These are phyloP conservation scores for Penicillium coprophilum DNA, from an alignment of 495 filamentous ascomycete species.

Conservation along the genomic window DNA sequence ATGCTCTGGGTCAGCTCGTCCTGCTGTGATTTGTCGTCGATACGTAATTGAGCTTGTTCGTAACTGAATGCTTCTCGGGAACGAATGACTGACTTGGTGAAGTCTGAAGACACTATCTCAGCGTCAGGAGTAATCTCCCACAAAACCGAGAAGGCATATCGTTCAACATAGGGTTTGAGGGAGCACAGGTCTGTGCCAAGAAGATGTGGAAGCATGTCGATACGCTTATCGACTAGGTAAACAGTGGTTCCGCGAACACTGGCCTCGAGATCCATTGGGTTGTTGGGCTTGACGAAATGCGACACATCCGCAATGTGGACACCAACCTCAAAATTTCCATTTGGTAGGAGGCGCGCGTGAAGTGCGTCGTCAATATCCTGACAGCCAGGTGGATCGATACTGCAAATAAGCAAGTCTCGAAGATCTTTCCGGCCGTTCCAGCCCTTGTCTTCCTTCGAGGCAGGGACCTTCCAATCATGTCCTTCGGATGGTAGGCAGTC, in stretches of 20 bases:
- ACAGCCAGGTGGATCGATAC: constrained; percentile 93
- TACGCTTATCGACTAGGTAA: constrained; percentile 97
- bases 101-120: constrained; percentile 75
- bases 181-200: constrained; percentile 96
- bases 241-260: constrained; percentile 93
- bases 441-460: constrained; percentile 69
- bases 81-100: constrained; percentile 96
- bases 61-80: constrained; percentile 99
- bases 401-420: constrained; percentile 85
- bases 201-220: constrained; percentile 97
- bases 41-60: constrained; percentile 88
- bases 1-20: constrained; percentile 91
- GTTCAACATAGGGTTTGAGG: constrained; percentile 94
- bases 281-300: constrained; percentile 95
- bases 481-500: constrained; percentile 91
- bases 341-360: constrained; percentile 78
- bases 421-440: constrained; percentile 85
- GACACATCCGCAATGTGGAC: constrained; percentile 99
- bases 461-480: constrained; percentile 90
- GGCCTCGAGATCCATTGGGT: constrained; percentile 94
- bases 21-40: constrained; percentile 80
- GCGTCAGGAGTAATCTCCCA: constrained; percentile 90
- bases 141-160: constrained; percentile 90
- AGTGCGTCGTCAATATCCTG: constrained; percentile 98
- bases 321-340: constrained; percentile 94